Evolutionary conservation across 2,329 filamentous ascomycete species (phyloP), one percentile per base, ranked within the genome.

Genomic region (Venturia carpophila): DNA sequence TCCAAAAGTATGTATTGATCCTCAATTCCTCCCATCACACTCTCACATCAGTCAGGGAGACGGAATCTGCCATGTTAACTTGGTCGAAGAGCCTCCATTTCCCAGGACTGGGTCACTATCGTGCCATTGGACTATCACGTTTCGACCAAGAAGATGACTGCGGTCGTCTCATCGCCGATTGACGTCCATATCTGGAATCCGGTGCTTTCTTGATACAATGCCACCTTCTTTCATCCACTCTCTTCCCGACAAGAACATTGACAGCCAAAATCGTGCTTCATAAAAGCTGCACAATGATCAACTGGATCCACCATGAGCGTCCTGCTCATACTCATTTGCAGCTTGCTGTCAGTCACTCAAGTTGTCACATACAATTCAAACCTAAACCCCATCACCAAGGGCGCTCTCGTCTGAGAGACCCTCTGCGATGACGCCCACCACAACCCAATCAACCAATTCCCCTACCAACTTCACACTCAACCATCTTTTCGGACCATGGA

Each of bases 371-470:
- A 21, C 43, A 47, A 21, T 21, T 21, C 43, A 47, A 47, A 21
- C 43, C 19, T 19, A 21, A 15, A 3, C 43, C 21, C 43, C 52
- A 17, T 58, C 21, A 30, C 24, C 24, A 58, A 58, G 52, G 11
- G 52, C 17, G 52, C 34, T 17, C 52, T 58, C 27, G 34, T 58
- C 21, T 17, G 21, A 5, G 52, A 58, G 21, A 34, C 52, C 11
- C 24, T 17, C 11, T 58, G 52, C 52, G 52, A 58, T 11, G 52
- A 58, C 34, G 52, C 52, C 13, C 52, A 58, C 30, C 21, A 58
- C 27, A 39, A 30, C 19, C 13, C 19, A 30, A 58, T 58, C 11
- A 58, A 17, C 15, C 27, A 62, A 27, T 19, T 27, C 37, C 60
- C 21, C 60, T 43, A 19, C 60, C 34, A 62, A n/a, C n/a, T n/a